A percentile compares a stretch with the other conserved stretches of the same genome.
phyloP scores from a whole-genome alignment of 2,329 filamentous ascomycete species.

The Bipolaris bicolor region DNA sequence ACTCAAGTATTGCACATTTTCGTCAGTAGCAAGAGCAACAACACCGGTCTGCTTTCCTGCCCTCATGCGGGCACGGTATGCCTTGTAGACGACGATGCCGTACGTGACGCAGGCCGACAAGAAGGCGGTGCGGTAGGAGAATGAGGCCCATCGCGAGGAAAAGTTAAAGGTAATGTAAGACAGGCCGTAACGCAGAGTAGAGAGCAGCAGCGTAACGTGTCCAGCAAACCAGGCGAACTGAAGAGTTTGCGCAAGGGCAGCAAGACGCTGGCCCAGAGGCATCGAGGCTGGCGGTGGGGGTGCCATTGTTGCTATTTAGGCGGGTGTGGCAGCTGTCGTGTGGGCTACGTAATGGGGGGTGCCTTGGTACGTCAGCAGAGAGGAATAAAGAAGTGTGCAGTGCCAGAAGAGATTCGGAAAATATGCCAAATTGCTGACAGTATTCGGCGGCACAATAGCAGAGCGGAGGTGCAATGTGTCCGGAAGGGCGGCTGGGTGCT shows the following conservation, averaged over 20 bases:
- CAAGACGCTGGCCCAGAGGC: constrained; percentile 75
- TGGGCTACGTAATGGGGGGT: constrained; percentile 28
- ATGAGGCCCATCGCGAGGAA: constrained; percentile 74
- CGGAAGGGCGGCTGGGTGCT: constrained; percentile 40
- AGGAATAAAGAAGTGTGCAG: constrained; percentile 17
- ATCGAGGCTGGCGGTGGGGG: constrained; percentile 73
- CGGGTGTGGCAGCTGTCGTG: constrained; percentile 32
- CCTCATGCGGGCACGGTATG: constrained; percentile 83
- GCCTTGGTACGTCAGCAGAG: constrained; percentile 34
- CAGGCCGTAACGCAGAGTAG: constrained; percentile 79
- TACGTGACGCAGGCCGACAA: constrained; percentile 89
- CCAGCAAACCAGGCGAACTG: constrained; percentile 79
- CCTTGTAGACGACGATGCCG: constrained; percentile 98
- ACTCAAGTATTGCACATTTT: constrained; percentile 98
- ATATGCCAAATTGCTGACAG: constrained; percentile 18
- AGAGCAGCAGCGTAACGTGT: constrained; percentile 84
- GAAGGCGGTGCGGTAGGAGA: constrained; percentile 91
- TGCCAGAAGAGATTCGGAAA: constrained; percentile 22
- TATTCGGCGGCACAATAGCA: constrained; percentile 8
- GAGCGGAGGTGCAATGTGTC: constrained; percentile 44
- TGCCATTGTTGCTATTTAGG: constrained; percentile 61
- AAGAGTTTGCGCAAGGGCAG: constrained; percentile 82
- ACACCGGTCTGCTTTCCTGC: constrained; percentile 69
- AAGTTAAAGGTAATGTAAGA: constrained; percentile 91
- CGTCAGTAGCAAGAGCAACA: constrained; percentile 76